A percentile compares a stretch with the other conserved stretches of the same genome.
These are phyloP conservation scores for Colletotrichum navitas DNA, from an alignment of 2,329 filamentous ascomycete genomes.

Conservation along the genomic window DNA sequence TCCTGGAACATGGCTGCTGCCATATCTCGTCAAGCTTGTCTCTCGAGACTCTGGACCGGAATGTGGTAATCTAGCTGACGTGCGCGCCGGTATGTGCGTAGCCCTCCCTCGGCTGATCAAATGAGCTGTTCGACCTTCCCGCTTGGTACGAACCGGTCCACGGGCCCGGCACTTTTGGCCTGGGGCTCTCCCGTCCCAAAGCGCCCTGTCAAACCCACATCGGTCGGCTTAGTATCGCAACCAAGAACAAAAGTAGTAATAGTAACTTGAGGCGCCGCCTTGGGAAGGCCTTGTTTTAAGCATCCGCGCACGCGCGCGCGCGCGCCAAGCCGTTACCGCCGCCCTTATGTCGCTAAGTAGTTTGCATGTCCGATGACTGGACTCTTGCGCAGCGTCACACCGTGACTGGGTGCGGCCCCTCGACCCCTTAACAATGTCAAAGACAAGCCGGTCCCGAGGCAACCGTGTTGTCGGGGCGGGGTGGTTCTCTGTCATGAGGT, in stretches of 20 bases:
- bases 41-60: slow-evolving; percentile 8
- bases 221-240: slow-evolving; percentile 10
- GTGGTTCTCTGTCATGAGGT: slow-evolving; percentile 5
- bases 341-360: slow-evolving; percentile 6
- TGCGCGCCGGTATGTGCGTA: slow-evolving; percentile 30
- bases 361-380: slow-evolving; percentile 25
- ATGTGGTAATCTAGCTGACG: slow-evolving; percentile 33
- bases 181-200: slow-evolving; percentile 36
- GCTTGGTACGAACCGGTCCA: slow-evolving; percentile 17
- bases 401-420: slow-evolving; percentile 24
- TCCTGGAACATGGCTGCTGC: slow-evolving; percentile 22
- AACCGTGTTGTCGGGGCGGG: slow-evolving; percentile 17
- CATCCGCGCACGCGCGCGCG: background rate
- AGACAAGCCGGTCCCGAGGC: slow-evolving; percentile 14
- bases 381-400: slow-evolving; percentile 31
- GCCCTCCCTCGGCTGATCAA: slow-evolving; percentile 27
- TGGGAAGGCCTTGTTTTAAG: slow-evolving; percentile 26
- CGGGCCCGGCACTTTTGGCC: slow-evolving; percentile 12
- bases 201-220: slow-evolving; percentile 38
- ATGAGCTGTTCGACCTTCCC: slow-evolving; percentile 25
- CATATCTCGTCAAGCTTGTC: slow-evolving; percentile 2
- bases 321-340: slow-evolving; percentile 26
- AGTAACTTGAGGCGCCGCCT: slow-evolving; percentile 5
- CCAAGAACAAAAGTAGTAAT: background rate
- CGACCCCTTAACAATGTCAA: slow-evolving; percentile 33